Evolutionary conservation across 352 stramenopile species (phyloP), one percentile per base, ranked within the genome.

Genomic region (Phytopythium cucurbitacearum): DNA sequence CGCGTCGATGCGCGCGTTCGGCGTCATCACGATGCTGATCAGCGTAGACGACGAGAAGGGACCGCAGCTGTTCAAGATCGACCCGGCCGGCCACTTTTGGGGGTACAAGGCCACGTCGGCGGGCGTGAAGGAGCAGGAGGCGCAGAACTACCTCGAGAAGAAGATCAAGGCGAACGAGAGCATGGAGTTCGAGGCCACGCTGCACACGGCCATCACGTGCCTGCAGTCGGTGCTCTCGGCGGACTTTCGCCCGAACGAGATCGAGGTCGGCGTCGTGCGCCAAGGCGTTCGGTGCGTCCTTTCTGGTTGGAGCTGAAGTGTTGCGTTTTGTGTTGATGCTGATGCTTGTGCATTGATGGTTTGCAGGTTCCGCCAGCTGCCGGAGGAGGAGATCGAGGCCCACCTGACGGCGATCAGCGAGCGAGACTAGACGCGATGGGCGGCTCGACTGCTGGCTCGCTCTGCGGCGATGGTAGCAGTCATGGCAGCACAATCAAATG

Each of bases 141-240:
- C 97, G 34, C 96, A 98, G 60, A 99, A 99, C 72, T 98, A 98
- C 80, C 83, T 99, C 43, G 97, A 99, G 77, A 99, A 99, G 75
- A 97, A 98, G 76, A 87, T 98, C 32, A 95, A 95, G 74, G 78
- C 81, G 49, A 93, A 95, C 65, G 55, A 76, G n/a, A 58, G 55
- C 36, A 97, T 98, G 81, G 84, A 96, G 65, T 71, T 87, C n/a
- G 87, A 98, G 64, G 80, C 91, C 46, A 97, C 96, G 46, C 85
- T 99, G 61, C 76, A 97, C 67, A 98, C 90, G 36, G 96, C 96
- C 47, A 99, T 99, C 69, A 97, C 94, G 60, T 98, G 94, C 64
- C 87, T 99, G 66, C 97, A 99, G 70, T 96, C 91, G 67, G 88
- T 99, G 4, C 77, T 99, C 48, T 98, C 91, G 53, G 96, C 94